Percentiles rank a stretch among this genome's conserved stretches.
These are phyloP conservation scores for Pistacia integerrima DNA, from an alignment of 345 rosid species.

Conservation along the genomic window DNA sequence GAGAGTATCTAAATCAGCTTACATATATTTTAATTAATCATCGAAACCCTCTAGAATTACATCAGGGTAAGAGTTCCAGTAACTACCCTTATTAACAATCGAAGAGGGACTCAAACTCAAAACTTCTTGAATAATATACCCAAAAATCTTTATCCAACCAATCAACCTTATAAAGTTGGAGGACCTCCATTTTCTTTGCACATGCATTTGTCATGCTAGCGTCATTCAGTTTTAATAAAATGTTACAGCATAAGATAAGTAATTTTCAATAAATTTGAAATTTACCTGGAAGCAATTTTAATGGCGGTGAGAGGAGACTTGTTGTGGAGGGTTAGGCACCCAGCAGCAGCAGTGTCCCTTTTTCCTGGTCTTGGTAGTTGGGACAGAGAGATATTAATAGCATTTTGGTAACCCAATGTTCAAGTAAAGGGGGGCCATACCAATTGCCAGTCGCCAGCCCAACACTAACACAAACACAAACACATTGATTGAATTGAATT, in stretches of 20 bases:
- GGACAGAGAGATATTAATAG: constrained; percentile 9
- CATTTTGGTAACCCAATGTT: constrained; percentile 25
- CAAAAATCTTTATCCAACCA: no score
- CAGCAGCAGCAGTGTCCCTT: not conserved
- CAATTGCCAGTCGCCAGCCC: not conserved
- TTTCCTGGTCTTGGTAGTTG: not conserved
- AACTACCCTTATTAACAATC: no score
- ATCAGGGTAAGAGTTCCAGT: no score
- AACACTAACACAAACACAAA: not conserved
- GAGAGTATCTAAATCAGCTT: no score
- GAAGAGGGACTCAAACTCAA: no score
- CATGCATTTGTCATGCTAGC: not conserved
- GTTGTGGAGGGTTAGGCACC: constrained; percentile 16
- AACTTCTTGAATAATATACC: no score
- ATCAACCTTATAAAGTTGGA: not conserved
- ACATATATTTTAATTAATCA: no score
- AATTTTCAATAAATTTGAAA: no score
- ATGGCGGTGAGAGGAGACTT: not conserved
- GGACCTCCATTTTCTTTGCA: not conserved
- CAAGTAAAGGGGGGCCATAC: constrained; percentile 18
- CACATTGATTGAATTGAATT: constrained; percentile 14
- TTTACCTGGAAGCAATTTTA: no score
- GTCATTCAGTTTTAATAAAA: not conserved
- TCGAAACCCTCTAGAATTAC: no score
- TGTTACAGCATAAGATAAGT: no score